Evolutionary conservation across 768 basidiomycete species (phyloP).

Genomic region (Chalciporus pseudorubinellus): DNA sequence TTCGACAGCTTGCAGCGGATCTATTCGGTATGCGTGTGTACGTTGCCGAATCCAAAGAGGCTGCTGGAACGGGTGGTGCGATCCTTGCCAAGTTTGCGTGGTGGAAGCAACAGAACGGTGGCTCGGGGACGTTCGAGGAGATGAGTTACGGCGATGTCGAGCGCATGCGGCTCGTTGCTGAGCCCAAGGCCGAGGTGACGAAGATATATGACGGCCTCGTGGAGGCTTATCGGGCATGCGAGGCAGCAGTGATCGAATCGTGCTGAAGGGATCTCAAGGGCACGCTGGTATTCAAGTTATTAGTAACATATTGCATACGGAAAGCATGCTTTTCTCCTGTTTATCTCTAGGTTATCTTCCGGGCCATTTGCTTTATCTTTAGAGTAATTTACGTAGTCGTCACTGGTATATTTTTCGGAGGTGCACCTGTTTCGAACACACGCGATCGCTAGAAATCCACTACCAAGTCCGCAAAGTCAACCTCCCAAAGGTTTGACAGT

Average conservation of each 20-base stretch:
- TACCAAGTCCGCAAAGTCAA: neutral
- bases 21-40: constrained; percentile 77
- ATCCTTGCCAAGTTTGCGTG: constrained; percentile 69
- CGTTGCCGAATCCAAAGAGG: constrained; percentile 64
- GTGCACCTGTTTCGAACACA: neutral
- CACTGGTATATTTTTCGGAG: neutral
- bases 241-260: constrained; percentile 44
- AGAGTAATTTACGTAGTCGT: neutral
- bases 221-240: constrained; percentile 52
- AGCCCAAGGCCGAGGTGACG: constrained; percentile 44
- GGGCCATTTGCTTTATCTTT: neutral
- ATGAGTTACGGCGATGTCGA: constrained; percentile 52
- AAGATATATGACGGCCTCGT: constrained; percentile 56
- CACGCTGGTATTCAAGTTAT: neutral
- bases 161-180: constrained; percentile 60
- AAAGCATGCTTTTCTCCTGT: neutral
- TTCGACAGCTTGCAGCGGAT: constrained; percentile 74
- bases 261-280: constrained; percentile 7
- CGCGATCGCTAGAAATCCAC: neutral
- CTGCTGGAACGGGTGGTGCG: constrained; percentile 70
- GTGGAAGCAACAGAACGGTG: constrained; percentile 51
- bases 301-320: neutral
- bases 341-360: neutral
- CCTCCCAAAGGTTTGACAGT: neutral
- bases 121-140: constrained; percentile 56